Percentiles rank a stretch among this genome's conserved stretches.
phyloP scores from a whole-genome alignment of 2,329 filamentous ascomycete species.

The Arachnomyces sp. region DNA sequence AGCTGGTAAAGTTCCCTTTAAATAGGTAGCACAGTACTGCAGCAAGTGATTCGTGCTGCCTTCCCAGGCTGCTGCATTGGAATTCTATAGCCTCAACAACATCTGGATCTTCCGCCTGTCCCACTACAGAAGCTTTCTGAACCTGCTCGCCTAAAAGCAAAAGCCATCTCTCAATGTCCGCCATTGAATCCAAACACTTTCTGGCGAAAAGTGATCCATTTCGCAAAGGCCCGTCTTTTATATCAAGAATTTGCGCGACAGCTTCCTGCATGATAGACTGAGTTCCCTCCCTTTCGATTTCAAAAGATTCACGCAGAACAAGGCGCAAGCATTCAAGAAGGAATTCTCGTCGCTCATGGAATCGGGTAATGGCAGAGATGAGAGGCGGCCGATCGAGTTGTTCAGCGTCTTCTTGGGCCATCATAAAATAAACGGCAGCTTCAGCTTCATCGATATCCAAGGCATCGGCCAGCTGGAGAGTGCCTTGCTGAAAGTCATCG shows the following conservation, averaged over 20 bases:
- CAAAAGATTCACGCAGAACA: constrained; percentile 61
- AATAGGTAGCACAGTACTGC: constrained; percentile 74
- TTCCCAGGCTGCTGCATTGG: constrained; percentile 69
- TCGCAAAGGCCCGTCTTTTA: constrained; percentile 39
- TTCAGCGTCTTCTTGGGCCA: constrained; percentile 61
- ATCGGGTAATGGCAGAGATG: constrained; percentile 74
- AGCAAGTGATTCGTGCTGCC: constrained; percentile 83
- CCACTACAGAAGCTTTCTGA: constrained; percentile 67
- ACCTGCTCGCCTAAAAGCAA: constrained; percentile 67
- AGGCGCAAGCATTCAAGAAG: constrained; percentile 77
- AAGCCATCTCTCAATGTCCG: constrained; percentile 68
- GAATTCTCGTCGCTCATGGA: constrained; percentile 77
- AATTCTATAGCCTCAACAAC: constrained; percentile 71
- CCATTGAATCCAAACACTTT: constrained; percentile 70
- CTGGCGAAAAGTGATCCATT: constrained; percentile 59
- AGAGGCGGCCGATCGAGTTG: constrained; percentile 65
- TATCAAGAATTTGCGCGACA: constrained; percentile 51
- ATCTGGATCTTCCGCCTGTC: constrained; percentile 56
- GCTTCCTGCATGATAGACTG: constrained; percentile 50
- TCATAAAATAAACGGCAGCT: constrained; percentile 68
- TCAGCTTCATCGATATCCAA: constrained; percentile 85
- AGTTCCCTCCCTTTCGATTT: constrained; percentile 51
- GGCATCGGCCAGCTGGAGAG: constrained; percentile 75
- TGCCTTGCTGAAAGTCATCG: constrained; percentile 75
- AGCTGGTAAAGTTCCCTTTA: constrained; percentile 62